Conservation (phyloP, 2,329 filamentous ascomycete species). For the Penicillium sp. region DNA sequence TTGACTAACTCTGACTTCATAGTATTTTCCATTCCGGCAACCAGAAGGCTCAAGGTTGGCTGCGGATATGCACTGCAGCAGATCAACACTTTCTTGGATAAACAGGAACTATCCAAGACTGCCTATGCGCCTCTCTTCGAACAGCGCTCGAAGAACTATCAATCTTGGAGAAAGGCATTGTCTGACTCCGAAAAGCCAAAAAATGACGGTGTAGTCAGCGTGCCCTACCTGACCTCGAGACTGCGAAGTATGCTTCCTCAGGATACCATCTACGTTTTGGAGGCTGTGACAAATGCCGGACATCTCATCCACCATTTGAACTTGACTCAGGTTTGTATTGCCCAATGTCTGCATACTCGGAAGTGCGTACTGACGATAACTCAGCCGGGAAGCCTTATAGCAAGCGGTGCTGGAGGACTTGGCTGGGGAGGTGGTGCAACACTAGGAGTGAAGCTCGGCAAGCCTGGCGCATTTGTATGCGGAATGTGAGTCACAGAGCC, state of each 20-base stretch:
- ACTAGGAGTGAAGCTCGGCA: slow-evolving; percentile 72
- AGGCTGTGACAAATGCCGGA: slow-evolving; percentile 71
- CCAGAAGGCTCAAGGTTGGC: slow-evolving; percentile 44
- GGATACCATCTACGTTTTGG: slow-evolving; percentile 71
- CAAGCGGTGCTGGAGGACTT: slow-evolving; percentile 68
- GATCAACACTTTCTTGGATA: slow-evolving; percentile 35
- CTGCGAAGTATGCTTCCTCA: slow-evolving; percentile 58
- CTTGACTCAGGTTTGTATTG: slow-evolving; percentile 11
- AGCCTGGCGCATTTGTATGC: slow-evolving; percentile 56
- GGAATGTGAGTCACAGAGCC: slow-evolving; percentile 45
- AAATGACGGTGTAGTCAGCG: slow-evolving; percentile 37
- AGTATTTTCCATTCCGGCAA: slow-evolving; percentile 50
- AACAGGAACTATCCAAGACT: background rate
- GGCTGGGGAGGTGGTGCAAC: slow-evolving; percentile 77
- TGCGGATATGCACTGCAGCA: slow-evolving; percentile 52
- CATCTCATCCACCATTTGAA: slow-evolving; percentile 25
- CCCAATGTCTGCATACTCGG: background rate
- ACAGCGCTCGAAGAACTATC: slow-evolving; percentile 8
- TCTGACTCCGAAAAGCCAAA: slow-evolving; percentile 7
- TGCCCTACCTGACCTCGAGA: slow-evolving; percentile 55
- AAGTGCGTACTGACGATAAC: background rate
- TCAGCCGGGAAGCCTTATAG: slow-evolving; percentile 20
- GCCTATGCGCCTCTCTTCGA: slow-evolving; percentile 9
- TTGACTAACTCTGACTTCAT: slow-evolving; percentile 28
- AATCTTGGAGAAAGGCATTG: slow-evolving; percentile 9